Conservation (phyloP, 768 basidiomycete species). For the Lentinula boryana region DNA sequence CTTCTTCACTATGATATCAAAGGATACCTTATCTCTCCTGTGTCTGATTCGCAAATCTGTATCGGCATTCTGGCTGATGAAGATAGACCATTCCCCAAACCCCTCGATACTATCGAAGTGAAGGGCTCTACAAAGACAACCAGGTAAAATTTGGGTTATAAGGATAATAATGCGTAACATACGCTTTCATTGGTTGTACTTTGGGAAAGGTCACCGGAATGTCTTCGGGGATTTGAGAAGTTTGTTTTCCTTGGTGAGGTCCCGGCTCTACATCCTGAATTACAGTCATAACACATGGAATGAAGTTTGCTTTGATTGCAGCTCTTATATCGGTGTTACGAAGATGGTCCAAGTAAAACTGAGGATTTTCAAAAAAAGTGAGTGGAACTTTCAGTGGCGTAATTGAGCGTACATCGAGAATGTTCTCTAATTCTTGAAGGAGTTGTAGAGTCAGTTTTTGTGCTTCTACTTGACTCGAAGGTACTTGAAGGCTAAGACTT, state of each 20-base stretch:
- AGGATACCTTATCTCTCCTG: slow-evolving; percentile 37
- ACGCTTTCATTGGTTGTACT: slow-evolving; percentile 54
- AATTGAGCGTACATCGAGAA: background rate
- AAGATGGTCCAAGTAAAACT: background rate
- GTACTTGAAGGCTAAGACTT: background rate
- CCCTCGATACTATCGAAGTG: slow-evolving; percentile 54
- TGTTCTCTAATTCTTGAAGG: background rate
- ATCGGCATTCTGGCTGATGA: slow-evolving; percentile 48
- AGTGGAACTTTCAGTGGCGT: background rate
- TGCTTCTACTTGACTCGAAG: background rate
- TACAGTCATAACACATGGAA: background rate
- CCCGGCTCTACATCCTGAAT: no score
- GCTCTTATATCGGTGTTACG: background rate
- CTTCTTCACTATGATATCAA: slow-evolving; percentile 58
- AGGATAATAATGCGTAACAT: slow-evolving; percentile 8
- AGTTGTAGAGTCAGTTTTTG: background rate
- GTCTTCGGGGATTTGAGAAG: slow-evolving; percentile 1
- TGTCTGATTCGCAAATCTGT: slow-evolving; percentile 42
- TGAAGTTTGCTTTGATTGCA: background rate
- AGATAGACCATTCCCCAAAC: slow-evolving; percentile 61
- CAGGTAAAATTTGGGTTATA: background rate
- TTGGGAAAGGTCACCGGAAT: slow-evolving; percentile 30
- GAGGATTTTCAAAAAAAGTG: background rate
- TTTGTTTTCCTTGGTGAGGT: background rate
- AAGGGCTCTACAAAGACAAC: slow-evolving; percentile 28